A percentile compares a stretch with the other conserved stretches of the same genome.
phyloP scores from a whole-genome alignment of 257 asterid species.

The Buddleja alternifolia region DNA sequence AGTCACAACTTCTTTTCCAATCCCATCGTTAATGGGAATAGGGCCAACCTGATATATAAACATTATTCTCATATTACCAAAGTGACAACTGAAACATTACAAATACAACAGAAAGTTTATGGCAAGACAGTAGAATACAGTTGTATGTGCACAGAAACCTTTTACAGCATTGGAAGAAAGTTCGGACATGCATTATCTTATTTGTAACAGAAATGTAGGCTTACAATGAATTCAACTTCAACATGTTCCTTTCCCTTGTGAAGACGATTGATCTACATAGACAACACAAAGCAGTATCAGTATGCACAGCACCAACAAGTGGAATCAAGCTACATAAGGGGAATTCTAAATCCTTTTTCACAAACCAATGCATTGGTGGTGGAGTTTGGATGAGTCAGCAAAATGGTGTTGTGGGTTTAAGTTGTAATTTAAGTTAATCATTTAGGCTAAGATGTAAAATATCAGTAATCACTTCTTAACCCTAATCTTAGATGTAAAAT shows the following conservation, averaged over 20 bases:
- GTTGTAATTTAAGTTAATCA: too few relatives aligned
- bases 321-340: slow-evolving; percentile 18
- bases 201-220: slow-evolving; percentile 26
- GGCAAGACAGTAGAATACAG: not conserved
- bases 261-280: slow-evolving; percentile 59
- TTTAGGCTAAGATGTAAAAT: not conserved
- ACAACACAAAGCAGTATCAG: slow-evolving; percentile 17
- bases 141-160: not conserved
- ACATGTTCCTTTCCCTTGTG: slow-evolving; percentile 70
- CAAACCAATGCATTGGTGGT: slow-evolving; percentile 1
- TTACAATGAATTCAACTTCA: slow-evolving; percentile 76
- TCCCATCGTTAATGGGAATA: slow-evolving; percentile 66
- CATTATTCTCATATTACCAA: not conserved
- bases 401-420: slow-evolving; percentile 3
- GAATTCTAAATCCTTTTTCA: slow-evolving; percentile 3
- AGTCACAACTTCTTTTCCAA: slow-evolving; percentile 73
- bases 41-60: slow-evolving; percentile 66
- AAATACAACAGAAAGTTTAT: not conserved
- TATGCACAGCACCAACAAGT: slow-evolving; percentile 10
- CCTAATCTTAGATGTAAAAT: slow-evolving; percentile 11
- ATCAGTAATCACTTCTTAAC: slow-evolving; percentile 1
- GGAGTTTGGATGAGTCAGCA: not conserved
- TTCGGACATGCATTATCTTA: slow-evolving; percentile 2
- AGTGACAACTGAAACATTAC: not conserved
- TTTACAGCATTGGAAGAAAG: not conserved